Evolutionary conservation across 257 asterid species (phyloP), one percentile per base, ranked within the genome.

Genomic region (Solanum neorickii): DNA sequence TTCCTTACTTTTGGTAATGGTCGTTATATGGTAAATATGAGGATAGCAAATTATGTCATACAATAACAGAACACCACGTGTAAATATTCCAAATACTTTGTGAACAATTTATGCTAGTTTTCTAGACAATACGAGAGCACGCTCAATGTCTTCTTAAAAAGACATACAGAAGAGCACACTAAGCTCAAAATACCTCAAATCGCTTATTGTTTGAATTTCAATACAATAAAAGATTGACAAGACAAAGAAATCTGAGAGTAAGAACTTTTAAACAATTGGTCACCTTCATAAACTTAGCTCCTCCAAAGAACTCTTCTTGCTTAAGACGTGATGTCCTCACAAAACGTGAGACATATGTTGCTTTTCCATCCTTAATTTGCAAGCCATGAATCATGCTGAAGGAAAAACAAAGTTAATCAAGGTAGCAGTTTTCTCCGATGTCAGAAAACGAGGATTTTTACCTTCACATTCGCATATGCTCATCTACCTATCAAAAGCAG

Each of bases 351-450:
- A 95, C 98, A 62, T 93, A 97, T 65, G 98, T 92, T 88, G 99
- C 97, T 92, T 95, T 97, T 86, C 99, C 99, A 90, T 95, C 96
- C 93, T 92, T 95, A 82, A 97, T 95, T 76, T 94, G 98, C 93
- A 97, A 86, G 31, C 99, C 99, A 90, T 97, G 99, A 88, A 97
- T 96, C 99, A 97, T 95, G 89, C 99, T 97, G 91, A 87, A 90
- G 84, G 70, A 85, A 65, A 86, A 73, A 41, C 12, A 86, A 72
- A 31, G 23, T 86, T 46, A 42, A 46, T 73, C 20, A 75, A 86
- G 86, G 83, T 47, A 47, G 8, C 25, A 47, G 6, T 47, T 47
- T 23, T 46, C 84, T 25, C 4, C 15, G 41, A 44, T 77, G 84
- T 77, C 65, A 25, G 7, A 76, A 21, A 76, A 76, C 4, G 23